A percentile compares a stretch with the other conserved stretches of the same genome.
These are phyloP conservation scores for Botrytis elliptica DNA, from an alignment of 2,329 filamentous ascomycete species.

Conservation along the genomic window DNA sequence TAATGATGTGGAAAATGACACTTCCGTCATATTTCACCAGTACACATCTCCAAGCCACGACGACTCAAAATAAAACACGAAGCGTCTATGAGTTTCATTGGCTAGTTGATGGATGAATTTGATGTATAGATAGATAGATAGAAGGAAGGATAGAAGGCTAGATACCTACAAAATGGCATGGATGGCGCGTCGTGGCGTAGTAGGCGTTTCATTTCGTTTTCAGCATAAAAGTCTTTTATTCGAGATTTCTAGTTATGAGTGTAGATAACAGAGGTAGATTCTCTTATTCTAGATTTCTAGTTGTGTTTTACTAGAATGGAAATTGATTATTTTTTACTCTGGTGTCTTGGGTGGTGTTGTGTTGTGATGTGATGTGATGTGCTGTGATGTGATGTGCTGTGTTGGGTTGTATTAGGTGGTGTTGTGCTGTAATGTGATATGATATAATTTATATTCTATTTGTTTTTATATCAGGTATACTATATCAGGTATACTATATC, in stretches of 20 bases:
- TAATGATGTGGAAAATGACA: background rate
- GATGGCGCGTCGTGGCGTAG: background rate
- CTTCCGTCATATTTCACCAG: background rate
- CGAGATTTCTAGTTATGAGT: background rate
- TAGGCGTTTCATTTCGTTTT: background rate
- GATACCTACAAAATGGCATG: conserved; percentile 1
- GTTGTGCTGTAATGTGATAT: background rate
- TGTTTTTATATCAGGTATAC: background rate
- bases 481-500: too few relatives aligned
- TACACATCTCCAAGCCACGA: background rate
- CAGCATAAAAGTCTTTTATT: background rate
- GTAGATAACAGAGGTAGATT: background rate
- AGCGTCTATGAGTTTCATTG: background rate
- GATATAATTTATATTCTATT: too few relatives aligned
- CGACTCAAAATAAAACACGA: background rate
- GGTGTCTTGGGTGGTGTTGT: too few relatives aligned
- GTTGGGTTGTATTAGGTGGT: too few relatives aligned
- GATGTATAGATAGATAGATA: background rate
- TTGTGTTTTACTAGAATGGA: background rate
- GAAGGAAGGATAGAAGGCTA: background rate
- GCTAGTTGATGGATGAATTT: background rate
- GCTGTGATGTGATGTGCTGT: background rate
- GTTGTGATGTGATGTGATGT: background rate
- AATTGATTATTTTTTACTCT: too few relatives aligned
- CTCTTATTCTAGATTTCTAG: background rate